Conservation (phyloP, 148 eudicot species). For the Agrostemma githago region DNA sequence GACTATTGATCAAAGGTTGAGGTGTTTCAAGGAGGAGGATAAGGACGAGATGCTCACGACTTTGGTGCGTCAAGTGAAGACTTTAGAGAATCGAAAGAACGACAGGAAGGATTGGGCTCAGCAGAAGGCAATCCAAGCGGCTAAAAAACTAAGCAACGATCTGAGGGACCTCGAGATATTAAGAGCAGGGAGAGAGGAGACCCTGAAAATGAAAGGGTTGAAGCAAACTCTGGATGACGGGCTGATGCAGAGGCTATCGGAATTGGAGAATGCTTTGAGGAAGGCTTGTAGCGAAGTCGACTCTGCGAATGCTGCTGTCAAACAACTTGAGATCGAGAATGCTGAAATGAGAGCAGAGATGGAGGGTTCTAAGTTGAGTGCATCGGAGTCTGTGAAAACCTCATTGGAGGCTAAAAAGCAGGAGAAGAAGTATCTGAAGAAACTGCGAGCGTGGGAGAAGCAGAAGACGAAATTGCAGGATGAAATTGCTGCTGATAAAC, state of each 20-base stretch:
- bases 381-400: conserved; percentile 77
- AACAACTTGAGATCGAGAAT: conserved; percentile 86
- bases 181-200: conserved; percentile 92
- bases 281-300: conserved; percentile 92
- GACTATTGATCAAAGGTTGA: conserved; percentile 75
- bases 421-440: conserved; percentile 86
- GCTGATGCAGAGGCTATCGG: conserved; percentile 77
- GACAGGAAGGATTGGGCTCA: conserved; percentile 98
- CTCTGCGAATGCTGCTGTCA: conserved; percentile 80
- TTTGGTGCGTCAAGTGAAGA: conserved; percentile 73
- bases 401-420: conserved; percentile 82
- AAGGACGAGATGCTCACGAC: conserved; percentile 80
- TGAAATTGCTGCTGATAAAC: conserved; percentile 75
- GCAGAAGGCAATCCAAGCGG: conserved; percentile 97
- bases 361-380: conserved; percentile 95
- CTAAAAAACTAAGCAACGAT: conserved; percentile 78
- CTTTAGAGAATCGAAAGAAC: conserved; percentile 75
- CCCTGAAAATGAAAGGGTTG: conserved; percentile 76
- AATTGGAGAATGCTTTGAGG: conserved; percentile 88
- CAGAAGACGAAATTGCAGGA: conserved; percentile 81
- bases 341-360: conserved; percentile 97
- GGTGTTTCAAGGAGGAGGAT: conserved; percentile 62
- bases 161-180: conserved; percentile 72
- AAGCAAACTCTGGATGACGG: conserved; percentile 80
- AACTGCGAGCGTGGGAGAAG: conserved; percentile 91